Base-by-base conservation (phyloP, 2,329 filamentous ascomycete genomes). In the Sporothrix sp. region DNA sequence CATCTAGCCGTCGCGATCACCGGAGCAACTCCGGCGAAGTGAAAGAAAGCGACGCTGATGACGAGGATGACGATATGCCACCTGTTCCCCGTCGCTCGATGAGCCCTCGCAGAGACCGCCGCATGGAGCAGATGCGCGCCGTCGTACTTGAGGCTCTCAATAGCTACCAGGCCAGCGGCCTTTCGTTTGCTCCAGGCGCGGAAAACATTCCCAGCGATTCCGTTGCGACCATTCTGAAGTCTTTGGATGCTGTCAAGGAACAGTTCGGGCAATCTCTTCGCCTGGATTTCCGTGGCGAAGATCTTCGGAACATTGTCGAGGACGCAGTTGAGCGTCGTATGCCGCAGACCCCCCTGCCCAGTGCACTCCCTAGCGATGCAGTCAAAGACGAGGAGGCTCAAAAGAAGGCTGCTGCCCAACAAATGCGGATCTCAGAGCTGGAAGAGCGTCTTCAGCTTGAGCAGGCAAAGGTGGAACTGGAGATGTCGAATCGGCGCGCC, bases 1-100 rank as follows among this genome's bases (percentile, higher is more conserved):
- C 72, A 23, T 78, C 80, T 10, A 78, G 73, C 50, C 72, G 77
- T 27, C 75, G 75, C 36, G 75, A 77, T 23, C 73, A 78, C 57
- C 79, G 81, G 58, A 87, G 82, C 63, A 66, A 79, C 36, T 90
- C 85, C 42, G 79, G 73, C n/a, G 85, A 88, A 27, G 62, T 76
- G 3, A 74, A 79, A 43, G 82, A 94, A 53, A 96, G 91, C 63
- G 93, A 97, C 67, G 91, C 93, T 10, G 91, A 97, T 63, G 90
- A 95, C 55, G 89, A 95, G 62, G 90, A 94, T 57, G 89, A 95
- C 20, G 86, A 83, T 51, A 54, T 68, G 49, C 76, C 69, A 53
- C 75, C 80, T 50, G 55, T 69, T 52, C 68, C 74, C 55, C 74
- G 80, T 62, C 82, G 87, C 47, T 85, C 85, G 6, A 75, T 82